Base-by-base conservation (phyloP, 768 basidiomycete species). In the Gautieria morchelliformis region DNA sequence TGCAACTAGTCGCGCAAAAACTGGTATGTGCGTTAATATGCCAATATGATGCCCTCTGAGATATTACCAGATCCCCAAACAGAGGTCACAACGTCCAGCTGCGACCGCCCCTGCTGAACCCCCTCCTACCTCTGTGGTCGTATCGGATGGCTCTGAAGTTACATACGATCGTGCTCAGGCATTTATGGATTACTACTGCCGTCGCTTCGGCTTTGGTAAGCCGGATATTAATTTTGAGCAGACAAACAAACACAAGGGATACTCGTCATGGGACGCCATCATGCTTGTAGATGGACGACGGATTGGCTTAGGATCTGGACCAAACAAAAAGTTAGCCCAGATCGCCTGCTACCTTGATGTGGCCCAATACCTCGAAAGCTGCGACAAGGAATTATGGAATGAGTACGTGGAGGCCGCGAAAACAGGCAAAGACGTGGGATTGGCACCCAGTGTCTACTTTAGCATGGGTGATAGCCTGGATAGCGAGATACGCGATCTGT, bases 101-200 rank as follows among this genome's bases (percentile, higher is more conserved):
- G 20, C n/a, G 42, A n/a, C 14, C 17, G 2, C 2, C 2, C 42
- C 42, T 44, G 9, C 42, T 17, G 42, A n/a, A 17, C 42, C 42
- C n/a, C 8, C 35, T 37, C 8, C 22, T 27, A 49, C 22, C 12
- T 35, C 51, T 15, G 15, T 22, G 11, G 14, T 19, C 51, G 11
- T 37, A 37, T 80, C 83, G 3, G 86, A 92, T 64, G 82, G 83
- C 24, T 76, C 80, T 11, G 64, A 70, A 20, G 78, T 93, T 60
- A 72, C 72, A 7, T 84, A 84, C 52, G 88, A 90, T 52, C 78
- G 78, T 52, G 91, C 92, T 3, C 82, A 86, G 50, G 82, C 79
- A 59, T 97, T 97, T 74, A 93, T 96, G 86, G 93, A 94, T 61
- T 97, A 88, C 68, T 97, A 97, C 64, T 95, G 93, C 66, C 79